Percentiles rank a stretch among this genome's conserved stretches.
phyloP scores from a whole-genome alignment of 1,284 basidiomycete genomes.

The Chalciporus sp. region DNA sequence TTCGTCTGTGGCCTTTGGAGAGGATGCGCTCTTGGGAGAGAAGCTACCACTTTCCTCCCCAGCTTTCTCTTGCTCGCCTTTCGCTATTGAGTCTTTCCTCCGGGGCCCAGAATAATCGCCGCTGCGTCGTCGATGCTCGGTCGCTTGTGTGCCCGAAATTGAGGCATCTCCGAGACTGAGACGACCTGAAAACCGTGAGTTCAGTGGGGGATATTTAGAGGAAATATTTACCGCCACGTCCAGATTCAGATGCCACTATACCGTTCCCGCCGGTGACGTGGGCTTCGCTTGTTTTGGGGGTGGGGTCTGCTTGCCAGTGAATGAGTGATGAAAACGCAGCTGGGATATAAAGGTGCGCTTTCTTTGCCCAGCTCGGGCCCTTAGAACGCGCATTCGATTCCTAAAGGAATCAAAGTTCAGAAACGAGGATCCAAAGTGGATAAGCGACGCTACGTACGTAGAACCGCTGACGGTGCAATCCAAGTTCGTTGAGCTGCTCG shows the following conservation, averaged over 20 bases:
- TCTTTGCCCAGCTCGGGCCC: conserved; percentile 17
- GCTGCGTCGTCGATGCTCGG: neutral
- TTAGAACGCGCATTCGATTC: conserved; percentile 16
- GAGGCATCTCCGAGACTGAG: neutral
- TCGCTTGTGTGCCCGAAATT: neutral
- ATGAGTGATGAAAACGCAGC: conserved; percentile 10
- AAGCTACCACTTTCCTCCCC: neutral
- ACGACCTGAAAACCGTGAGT: conserved; percentile 10
- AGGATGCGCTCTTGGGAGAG: neutral
- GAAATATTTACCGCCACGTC: conserved; percentile 6
- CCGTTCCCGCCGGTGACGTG: neutral
- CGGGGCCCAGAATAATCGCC: neutral
- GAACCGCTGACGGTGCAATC: conserved; percentile 68
- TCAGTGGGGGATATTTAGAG: neutral
- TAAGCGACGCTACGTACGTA: conserved; percentile 47
- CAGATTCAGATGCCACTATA: conserved; percentile 17
- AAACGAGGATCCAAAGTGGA: neutral
- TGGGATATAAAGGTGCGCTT: conserved; percentile 6
- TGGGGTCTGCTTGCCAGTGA: neutral
- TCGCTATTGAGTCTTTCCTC: neutral
- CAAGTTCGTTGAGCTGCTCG: conserved; percentile 75
- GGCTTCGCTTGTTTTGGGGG: neutral
- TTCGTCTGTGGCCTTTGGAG: neutral
- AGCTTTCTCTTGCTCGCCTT: neutral
- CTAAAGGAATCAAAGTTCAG: conserved; percentile 20